Percentiles rank a stretch among this genome's conserved stretches.
These are phyloP conservation scores for Hymenoscyphus linearis DNA, from an alignment of 2,329 filamentous ascomycete species.

Conservation along the genomic window DNA sequence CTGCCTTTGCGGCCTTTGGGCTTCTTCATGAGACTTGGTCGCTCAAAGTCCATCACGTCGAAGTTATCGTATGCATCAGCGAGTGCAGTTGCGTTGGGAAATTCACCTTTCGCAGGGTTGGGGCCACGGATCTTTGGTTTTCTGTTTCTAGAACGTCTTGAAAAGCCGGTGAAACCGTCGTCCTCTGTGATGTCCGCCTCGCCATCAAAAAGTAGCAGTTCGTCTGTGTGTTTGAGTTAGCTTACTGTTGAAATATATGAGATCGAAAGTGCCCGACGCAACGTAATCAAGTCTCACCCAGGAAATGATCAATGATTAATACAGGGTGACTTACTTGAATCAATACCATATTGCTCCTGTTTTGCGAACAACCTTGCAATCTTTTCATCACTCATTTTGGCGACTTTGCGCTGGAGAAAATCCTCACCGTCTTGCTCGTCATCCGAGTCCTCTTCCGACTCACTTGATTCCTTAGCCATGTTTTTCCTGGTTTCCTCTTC, in stretches of 20 bases:
- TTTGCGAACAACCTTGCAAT: conserved; percentile 56
- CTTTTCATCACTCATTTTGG: conserved; percentile 55
- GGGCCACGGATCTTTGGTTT: conserved; percentile 22
- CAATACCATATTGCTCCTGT: conserved; percentile 59
- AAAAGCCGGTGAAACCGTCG: conserved; percentile 11
- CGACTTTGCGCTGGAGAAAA: conserved; percentile 29
- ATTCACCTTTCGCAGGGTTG: conserved; percentile 33
- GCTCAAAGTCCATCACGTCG: conserved; percentile 79
- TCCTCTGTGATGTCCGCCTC: conserved; percentile 30
- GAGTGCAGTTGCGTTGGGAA: conserved; percentile 50
- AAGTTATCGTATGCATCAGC: conserved; percentile 58
- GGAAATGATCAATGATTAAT: not conserved
- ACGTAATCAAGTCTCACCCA: not conserved
- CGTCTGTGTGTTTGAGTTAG: not conserved
- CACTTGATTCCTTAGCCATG: conserved; percentile 21
- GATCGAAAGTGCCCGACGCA: not conserved
- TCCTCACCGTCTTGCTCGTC: conserved; percentile 33
- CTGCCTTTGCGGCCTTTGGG: conserved; percentile 56
- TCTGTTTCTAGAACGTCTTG: conserved; percentile 11
- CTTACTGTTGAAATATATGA: not conserved
- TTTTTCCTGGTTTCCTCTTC: conserved; percentile 29
- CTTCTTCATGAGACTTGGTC: conserved; percentile 60
- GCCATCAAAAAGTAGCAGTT: conserved; percentile 39
- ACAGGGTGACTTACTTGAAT: conserved; percentile 52
- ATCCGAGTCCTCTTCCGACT: conserved; percentile 31